phyloP scores from a whole-genome alignment of 2,329 filamentous ascomycete species.

The Clonostachys byssicola region DNA sequence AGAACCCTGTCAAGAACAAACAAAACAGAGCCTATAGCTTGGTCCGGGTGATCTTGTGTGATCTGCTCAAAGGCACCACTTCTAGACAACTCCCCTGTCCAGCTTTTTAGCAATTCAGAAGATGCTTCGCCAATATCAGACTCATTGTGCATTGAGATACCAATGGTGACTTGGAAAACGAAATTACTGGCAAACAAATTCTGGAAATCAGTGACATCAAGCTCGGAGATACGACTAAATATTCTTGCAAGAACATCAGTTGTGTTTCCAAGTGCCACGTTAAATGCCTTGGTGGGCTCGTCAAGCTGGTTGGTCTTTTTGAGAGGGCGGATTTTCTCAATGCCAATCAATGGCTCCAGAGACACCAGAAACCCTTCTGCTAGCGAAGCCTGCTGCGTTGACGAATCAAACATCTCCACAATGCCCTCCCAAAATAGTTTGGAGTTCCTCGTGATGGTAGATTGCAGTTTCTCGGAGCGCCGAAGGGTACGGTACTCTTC shows the following conservation, averaged over 20 bases:
- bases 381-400: slow-evolving; percentile 67
- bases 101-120: slow-evolving; percentile 76
- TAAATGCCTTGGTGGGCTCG: slow-evolving; percentile 61
- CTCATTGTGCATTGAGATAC: slow-evolving; percentile 77
- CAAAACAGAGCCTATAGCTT: slow-evolving; percentile 37
- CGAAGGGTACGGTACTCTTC: slow-evolving; percentile 52
- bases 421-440: slow-evolving; percentile 28
- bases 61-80: slow-evolving; percentile 30
- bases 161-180: slow-evolving; percentile 71
- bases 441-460: slow-evolving; percentile 66
- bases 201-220: slow-evolving; percentile 65
- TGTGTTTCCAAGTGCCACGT: slow-evolving; percentile 58
- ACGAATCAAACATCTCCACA: slow-evolving; percentile 72
- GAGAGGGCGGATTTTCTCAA: slow-evolving; percentile 67
- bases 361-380: slow-evolving; percentile 71
- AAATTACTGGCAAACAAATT: slow-evolving; percentile 63
- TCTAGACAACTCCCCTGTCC: slow-evolving; percentile 62
- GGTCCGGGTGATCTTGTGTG: slow-evolving; percentile 30
- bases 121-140: slow-evolving; percentile 74
- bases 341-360: slow-evolving; percentile 63
- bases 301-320: slow-evolving; percentile 37
- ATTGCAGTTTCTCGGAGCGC: slow-evolving; percentile 51
- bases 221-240: slow-evolving; percentile 75
- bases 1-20: slow-evolving; percentile 28
- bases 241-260: slow-evolving; percentile 64